Evolutionary conservation across 2,329 filamentous ascomycete species (phyloP).

Genomic region (Colletotrichum sp.): DNA sequence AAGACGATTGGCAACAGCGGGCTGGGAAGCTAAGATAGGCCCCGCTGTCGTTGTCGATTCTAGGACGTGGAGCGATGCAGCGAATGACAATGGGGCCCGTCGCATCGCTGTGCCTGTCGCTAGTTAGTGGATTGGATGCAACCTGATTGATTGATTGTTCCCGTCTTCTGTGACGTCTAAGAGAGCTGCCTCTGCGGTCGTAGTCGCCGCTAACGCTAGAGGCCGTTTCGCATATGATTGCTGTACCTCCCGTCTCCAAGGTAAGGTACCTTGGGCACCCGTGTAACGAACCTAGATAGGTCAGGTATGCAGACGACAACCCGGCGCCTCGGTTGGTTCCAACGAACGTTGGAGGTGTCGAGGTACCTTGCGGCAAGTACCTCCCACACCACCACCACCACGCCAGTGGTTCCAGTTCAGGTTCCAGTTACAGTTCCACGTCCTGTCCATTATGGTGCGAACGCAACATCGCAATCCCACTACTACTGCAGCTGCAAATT

Average conservation of each 20-base stretch:
- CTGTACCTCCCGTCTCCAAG: neutral
- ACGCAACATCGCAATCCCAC: conserved; percentile 17
- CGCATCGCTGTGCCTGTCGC: neutral
- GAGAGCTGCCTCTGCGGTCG: neutral
- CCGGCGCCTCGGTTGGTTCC: neutral
- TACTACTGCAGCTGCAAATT: conserved; percentile 5
- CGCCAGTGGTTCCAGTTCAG: conserved; percentile 7
- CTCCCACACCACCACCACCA: conserved; percentile 7
- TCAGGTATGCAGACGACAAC: neutral
- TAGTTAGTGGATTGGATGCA: neutral
- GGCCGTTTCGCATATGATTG: neutral
- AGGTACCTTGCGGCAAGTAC: neutral
- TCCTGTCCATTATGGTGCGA: conserved; percentile 2
- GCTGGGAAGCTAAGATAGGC: neutral
- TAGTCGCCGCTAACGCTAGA: neutral
- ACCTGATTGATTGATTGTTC: neutral
- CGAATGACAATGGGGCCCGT: neutral
- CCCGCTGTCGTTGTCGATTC: neutral
- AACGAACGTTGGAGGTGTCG: neutral
- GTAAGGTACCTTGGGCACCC: neutral
- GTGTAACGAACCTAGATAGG: neutral
- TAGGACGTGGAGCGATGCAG: neutral
- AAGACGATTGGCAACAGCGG: neutral
- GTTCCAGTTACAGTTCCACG: conserved; percentile 19
- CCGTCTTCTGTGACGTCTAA: neutral